These are phyloP conservation scores for Hypoxylon lenormandii DNA, from an alignment of 495 filamentous ascomycete species.

Conservation along the genomic window DNA sequence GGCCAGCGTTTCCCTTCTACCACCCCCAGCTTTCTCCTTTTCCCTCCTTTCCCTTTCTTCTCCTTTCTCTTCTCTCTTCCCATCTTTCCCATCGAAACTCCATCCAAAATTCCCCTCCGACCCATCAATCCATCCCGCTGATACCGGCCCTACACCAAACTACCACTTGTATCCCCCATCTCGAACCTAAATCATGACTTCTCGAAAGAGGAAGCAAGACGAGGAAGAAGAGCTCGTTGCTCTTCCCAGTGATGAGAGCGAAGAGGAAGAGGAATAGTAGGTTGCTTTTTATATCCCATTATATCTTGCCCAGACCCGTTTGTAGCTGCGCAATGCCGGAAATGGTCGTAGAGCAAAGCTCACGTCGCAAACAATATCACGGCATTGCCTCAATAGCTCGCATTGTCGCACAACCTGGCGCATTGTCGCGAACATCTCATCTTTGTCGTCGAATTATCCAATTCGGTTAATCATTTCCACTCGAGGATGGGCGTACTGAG, in stretches of 20 bases:
- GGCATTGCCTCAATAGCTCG: constrained; percentile 3
- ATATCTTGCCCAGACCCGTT: constrained; percentile 5
- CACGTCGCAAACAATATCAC: constrained; percentile 44
- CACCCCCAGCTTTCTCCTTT: constrained; percentile 52
- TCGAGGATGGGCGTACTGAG: neutral
- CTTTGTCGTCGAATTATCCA: constrained; percentile 6
- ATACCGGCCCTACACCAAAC: constrained; percentile 44
- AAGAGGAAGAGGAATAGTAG: constrained; percentile 68
- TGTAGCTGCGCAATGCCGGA: constrained; percentile 1
- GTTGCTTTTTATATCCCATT: constrained; percentile 40
- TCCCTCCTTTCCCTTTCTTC: constrained; percentile 46
- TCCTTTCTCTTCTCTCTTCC: constrained; percentile 38
- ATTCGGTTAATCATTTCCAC: neutral
- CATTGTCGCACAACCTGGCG: constrained; percentile 34
- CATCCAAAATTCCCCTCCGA: constrained; percentile 47
- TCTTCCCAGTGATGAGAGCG: constrained; percentile 60
- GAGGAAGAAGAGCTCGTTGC: constrained; percentile 67
- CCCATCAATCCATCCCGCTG: constrained; percentile 31
- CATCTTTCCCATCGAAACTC: constrained; percentile 36
- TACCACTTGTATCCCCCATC: constrained; percentile 23
- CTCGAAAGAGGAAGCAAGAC: constrained; percentile 63
- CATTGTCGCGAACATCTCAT: constrained; percentile 42
- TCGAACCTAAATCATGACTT: constrained; percentile 54
- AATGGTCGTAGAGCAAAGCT: constrained; percentile 9
- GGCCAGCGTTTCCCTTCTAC: constrained; percentile 51